Percentiles rank a stretch among this genome's conserved stretches.
Conservation (phyloP, 352 stramenopile genomes). For the Pythium aquatile region DNA sequence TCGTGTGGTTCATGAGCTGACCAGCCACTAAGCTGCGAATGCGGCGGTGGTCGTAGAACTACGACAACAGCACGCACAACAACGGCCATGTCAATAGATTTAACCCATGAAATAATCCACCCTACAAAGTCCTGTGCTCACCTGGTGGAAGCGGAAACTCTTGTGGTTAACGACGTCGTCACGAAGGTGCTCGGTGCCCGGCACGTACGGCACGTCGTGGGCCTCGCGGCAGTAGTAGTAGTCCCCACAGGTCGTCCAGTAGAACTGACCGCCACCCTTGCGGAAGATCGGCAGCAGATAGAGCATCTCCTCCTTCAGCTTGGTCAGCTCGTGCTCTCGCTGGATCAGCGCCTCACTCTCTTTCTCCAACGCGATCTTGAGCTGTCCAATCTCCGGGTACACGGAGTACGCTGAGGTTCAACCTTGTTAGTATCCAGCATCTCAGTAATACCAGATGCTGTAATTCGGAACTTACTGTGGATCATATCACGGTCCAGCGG, state of each 20-base stretch:
- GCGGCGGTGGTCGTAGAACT: conserved; percentile 75
- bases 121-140: not conserved
- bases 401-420: conserved; percentile 49
- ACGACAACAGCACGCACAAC: not conserved
- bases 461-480: conserved; percentile 52
- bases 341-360: conserved; percentile 47
- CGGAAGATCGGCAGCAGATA: conserved; percentile 51
- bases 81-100: too few relatives aligned
- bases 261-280: conserved; percentile 40
- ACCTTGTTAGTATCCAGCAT: not conserved
- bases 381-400: conserved; percentile 58
- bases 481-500: conserved; percentile 73
- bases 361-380: conserved; percentile 51
- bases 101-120: not conserved
- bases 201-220: conserved; percentile 49
- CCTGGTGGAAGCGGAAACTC: conserved; percentile 73
- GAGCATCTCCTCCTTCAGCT: conserved; percentile 52
- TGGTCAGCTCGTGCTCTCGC: conserved; percentile 54
- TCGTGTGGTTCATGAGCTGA: conserved; percentile 56
- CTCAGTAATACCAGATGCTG: not conserved
- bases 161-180: conserved; percentile 50
- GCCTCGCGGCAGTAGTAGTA: conserved; percentile 74
- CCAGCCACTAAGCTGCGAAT: conserved; percentile 70
- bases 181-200: conserved; percentile 44
- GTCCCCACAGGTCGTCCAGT: conserved; percentile 66